phyloP scores from a whole-genome alignment of 305 asterid species.

The Fraxinus nigra region DNA sequence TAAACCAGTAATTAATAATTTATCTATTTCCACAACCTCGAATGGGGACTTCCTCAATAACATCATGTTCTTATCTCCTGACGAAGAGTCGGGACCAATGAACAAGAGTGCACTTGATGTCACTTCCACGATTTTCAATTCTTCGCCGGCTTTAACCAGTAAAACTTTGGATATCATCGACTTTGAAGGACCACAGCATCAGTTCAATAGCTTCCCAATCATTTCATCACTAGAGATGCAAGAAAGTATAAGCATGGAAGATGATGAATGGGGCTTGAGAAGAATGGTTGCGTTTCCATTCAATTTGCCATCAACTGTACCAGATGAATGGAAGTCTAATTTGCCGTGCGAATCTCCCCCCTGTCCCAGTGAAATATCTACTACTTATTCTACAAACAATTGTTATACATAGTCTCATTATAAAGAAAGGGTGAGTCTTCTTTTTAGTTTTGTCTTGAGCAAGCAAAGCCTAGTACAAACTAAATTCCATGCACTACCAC shows the following conservation, averaged over 20 bases:
- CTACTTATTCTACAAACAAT: conserved; percentile 55
- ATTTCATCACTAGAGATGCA: conserved; percentile 43
- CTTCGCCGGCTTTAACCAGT: conserved; percentile 25
- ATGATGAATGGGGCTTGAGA: conserved; percentile 29
- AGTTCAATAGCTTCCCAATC: conserved; percentile 31
- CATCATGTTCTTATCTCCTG: conserved; percentile 41
- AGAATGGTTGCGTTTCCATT: conserved; percentile 64
- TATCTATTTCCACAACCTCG: conserved; percentile 26
- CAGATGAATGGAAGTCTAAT: not conserved
- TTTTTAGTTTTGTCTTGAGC: conserved; percentile 25
- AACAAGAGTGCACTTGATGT: conserved; percentile 32
- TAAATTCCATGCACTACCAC: conserved; percentile 21
- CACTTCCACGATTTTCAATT: conserved; percentile 39
- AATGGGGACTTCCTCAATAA: conserved; percentile 35
- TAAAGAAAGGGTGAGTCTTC: not conserved
- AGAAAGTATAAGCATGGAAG: conserved; percentile 27
- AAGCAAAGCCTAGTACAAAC: conserved; percentile 26
- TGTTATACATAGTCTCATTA: conserved; percentile 16
- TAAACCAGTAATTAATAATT: conserved; percentile 24
- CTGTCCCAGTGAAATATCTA: conserved; percentile 60
- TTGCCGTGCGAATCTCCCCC: conserved; percentile 67
- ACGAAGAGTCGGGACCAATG: conserved; percentile 25
- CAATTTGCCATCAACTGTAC: conserved; percentile 31
- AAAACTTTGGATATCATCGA: conserved; percentile 13
- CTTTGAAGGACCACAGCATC: conserved; percentile 40